These are phyloP conservation scores for Vigna nakashimae DNA, from an alignment of 306 rosid genomes.

Conservation along the genomic window DNA sequence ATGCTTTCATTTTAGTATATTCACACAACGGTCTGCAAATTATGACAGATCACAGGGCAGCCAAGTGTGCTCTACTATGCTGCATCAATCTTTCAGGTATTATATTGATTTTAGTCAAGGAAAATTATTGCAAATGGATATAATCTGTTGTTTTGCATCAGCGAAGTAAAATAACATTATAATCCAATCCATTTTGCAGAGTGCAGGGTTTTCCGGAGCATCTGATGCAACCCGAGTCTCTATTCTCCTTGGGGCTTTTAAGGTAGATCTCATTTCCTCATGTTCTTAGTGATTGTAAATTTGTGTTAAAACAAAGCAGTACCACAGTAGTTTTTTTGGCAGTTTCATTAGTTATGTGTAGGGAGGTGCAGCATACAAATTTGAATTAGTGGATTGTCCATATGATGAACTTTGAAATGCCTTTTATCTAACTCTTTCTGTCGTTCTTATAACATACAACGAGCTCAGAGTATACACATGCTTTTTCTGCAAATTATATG, in stretches of 20 bases:
- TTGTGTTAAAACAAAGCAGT: constrained; percentile 2
- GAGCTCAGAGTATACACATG: background rate
- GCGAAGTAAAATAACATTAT: constrained; percentile 42
- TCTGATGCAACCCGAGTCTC: constrained; percentile 97
- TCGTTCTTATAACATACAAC: background rate
- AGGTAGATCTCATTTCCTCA: constrained; percentile 60
- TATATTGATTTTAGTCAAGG: constrained; percentile 40
- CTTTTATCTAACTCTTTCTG: constrained; percentile 18
- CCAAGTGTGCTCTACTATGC: constrained; percentile 99
- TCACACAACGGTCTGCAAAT: constrained; percentile 29
- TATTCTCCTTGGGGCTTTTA: constrained; percentile 81
- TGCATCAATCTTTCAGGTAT: constrained; percentile 89
- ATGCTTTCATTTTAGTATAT: constrained; percentile 48
- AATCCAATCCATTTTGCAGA: constrained; percentile 55
- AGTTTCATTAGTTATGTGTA: constrained; percentile 17
- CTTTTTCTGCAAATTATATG: too few relatives aligned
- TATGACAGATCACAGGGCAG: constrained; percentile 93
- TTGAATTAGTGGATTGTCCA: constrained; percentile 4
- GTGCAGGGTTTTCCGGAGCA: constrained; percentile 93
- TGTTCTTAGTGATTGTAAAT: background rate
- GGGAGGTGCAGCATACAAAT: background rate
- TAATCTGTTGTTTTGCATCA: constrained; percentile 8
- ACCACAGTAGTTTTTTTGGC: constrained; percentile 12
- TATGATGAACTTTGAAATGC: constrained; percentile 21
- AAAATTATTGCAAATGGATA: constrained; percentile 34